Evolutionary conservation across 805 yeast genomes (phyloP).

Genomic region (Saturnispora ahearnii): DNA sequence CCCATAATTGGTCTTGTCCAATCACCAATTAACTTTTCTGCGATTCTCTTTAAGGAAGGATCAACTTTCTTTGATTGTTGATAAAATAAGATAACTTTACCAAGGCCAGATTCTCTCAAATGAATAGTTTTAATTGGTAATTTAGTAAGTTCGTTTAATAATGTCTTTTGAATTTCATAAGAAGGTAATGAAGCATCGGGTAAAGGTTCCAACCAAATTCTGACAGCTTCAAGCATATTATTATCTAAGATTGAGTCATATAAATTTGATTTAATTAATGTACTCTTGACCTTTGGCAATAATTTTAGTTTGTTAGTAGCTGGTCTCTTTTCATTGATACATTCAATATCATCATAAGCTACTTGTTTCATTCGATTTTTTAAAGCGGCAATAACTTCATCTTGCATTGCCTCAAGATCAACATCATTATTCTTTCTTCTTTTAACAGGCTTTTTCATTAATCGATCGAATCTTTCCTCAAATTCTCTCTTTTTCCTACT

Average conservation of each 20-base stretch:
- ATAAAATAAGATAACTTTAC: slow-evolving; percentile 87
- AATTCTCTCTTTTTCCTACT: slow-evolving; percentile 58
- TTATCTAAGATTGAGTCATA: slow-evolving; percentile 92
- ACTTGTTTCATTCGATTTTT: slow-evolving; percentile 87
- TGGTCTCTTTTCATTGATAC: slow-evolving; percentile 51
- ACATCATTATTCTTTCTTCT: slow-evolving; percentile 70
- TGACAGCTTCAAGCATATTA: slow-evolving; percentile 82
- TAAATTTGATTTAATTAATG: slow-evolving; percentile 70
- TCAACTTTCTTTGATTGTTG: slow-evolving; percentile 88
- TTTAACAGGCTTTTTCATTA: slow-evolving; percentile 53
- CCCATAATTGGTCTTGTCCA: slow-evolving; percentile 99
- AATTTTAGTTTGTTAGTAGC: slow-evolving; percentile 72
- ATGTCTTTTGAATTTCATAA: slow-evolving; percentile 84
- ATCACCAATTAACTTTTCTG: slow-evolving; percentile 85
- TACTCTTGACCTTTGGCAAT: slow-evolving; percentile 67
- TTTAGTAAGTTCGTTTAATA: slow-evolving; percentile 62
- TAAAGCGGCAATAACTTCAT: slow-evolving; percentile 72
- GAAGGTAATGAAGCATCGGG: slow-evolving; percentile 99
- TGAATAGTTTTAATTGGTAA: slow-evolving; percentile 95
- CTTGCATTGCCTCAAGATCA: slow-evolving; percentile 91
- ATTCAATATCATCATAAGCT: slow-evolving; percentile 61
- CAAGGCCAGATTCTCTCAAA: slow-evolving; percentile 87
- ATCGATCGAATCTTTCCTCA: slow-evolving; percentile 73
- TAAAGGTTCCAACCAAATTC: slow-evolving; percentile 96
- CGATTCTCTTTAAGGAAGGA: slow-evolving; percentile 73